These are phyloP conservation scores for Viridothelium virens DNA, from an alignment of 495 filamentous ascomycete species.

Conservation along the genomic window DNA sequence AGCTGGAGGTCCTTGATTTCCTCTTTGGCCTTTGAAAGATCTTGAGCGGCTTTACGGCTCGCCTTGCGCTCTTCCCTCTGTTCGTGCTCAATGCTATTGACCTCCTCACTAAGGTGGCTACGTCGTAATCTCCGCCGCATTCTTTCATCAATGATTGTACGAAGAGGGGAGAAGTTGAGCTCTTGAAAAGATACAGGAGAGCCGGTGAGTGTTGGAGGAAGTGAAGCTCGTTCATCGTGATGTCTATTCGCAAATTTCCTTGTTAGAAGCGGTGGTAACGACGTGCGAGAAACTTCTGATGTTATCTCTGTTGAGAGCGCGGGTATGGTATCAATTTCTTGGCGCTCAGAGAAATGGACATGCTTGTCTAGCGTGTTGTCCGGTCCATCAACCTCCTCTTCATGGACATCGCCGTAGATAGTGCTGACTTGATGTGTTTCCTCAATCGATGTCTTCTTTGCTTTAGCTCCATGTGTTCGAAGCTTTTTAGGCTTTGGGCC, in stretches of 20 bases:
- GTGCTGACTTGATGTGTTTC: background rate
- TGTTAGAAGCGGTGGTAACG: background rate
- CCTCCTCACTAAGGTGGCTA: slow-evolving; percentile 66
- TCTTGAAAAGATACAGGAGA: slow-evolving; percentile 27
- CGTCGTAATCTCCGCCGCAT: slow-evolving; percentile 63
- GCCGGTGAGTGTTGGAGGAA: slow-evolving; percentile 26
- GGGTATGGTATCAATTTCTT: background rate
- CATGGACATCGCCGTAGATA: background rate
- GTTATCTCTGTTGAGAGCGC: background rate
- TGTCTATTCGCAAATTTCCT: background rate
- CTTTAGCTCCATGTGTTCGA: background rate
- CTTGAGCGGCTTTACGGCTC: background rate
- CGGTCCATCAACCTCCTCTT: background rate
- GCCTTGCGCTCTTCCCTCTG: slow-evolving; percentile 15
- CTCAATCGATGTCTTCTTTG: background rate
- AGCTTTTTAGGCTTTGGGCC: background rate
- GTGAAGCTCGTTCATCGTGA: slow-evolving; percentile 16
- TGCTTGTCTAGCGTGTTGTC: background rate
- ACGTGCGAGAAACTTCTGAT: background rate
- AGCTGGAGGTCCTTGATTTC: slow-evolving; percentile 25
- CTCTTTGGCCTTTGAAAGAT: slow-evolving; percentile 23
- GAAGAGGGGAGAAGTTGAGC: slow-evolving; percentile 59
- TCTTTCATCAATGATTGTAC: slow-evolving; percentile 62
- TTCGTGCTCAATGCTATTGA: slow-evolving; percentile 49
- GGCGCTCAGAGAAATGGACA: background rate